Evolutionary conservation across 805 yeast genomes (phyloP), one percentile per base, ranked within the genome.

Genomic region (Ogataea haglerorum): DNA sequence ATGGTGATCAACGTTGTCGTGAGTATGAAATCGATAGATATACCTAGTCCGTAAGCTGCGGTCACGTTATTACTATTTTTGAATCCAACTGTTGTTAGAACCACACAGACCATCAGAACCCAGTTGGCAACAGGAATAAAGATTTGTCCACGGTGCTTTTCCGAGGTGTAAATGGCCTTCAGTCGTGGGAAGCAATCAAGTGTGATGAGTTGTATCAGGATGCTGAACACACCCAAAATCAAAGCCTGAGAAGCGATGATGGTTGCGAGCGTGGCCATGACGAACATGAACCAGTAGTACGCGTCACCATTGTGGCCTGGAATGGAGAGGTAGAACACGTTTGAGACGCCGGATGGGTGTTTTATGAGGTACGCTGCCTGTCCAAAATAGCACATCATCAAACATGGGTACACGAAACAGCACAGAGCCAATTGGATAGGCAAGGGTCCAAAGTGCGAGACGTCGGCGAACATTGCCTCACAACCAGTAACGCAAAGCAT

Each of bases 381-480:
- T 2, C 85, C 84, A 46, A 78, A 61, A 50, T 78, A 78, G 18
- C 71, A 61, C n/a, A 76, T 50, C 51, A 75, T 65, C 49, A 78
- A 57, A 28, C 73, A 64, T 12, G 81, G 76, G 48, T 73, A 77
- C n/a, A 75, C 79, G 42, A 75, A 63, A 3, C 49, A 45, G 2
- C 68, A 42, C 31, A 76, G 56, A 7, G 81, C 67, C 9, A 77
- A 38, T 46, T 75, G 78, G 33, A 76, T 65, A 1, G 82, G 73
- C 5, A 63, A 47, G 18, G 65, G 63, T 3, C 80, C 76, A 51
- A 77, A 75, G 51, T 75, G 80, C 4, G 82, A 78, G 36, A 77
- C 64, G 56, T 78, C 83, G 2, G 82, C 80, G 60, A 78, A 79
- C 78, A 78, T 72, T 6, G 83, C 82, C 47, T 78, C 84, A 4